Base-by-base conservation (phyloP, 331 rosid species). In the Phaseolus coccineus region DNA sequence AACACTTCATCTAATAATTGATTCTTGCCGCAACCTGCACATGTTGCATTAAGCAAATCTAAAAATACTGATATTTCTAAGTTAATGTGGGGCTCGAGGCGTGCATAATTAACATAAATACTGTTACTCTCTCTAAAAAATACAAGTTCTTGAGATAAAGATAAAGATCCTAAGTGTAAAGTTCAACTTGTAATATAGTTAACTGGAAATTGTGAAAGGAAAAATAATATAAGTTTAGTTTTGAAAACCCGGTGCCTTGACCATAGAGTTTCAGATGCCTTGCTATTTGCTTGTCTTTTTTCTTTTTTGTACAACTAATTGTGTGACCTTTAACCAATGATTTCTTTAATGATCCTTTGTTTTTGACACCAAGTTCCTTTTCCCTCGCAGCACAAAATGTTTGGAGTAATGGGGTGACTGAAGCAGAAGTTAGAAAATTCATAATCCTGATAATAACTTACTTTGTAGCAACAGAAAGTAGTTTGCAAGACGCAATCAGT, bases 141-240 rank as follows among this genome's bases (percentile, higher is more conserved):
- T 28, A 12, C 7, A 57, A 25, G 0, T 10, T 57, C 15, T 10
- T 57, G 8, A 25, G 8, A 56, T 24, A 15, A 57, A 57, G 27
- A 57, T 42, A 44, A 37, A 37, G 58, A 77, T 67, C 69, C 81
- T 66, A 35, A 35, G 27, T 27, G 48, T 51, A 19, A 7, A 74
- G 74, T 51, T 35, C 67, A 67, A 77, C 15, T 15, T 64, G 72
- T 33, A n/a, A 65, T 7, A 35, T 33, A 24, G 27, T 7, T 25
- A 50, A 46, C 2, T 28, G 44, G 15, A 27, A 28, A 14, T 28
- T 48, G 61, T 70, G 4, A 31, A 28, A 28, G 28, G 50, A 55
- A 22, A 56, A 2, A 56, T 24, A 56, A 56, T 5, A 9, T 3
- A 57, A 57, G 22, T 19, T 19, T 19, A 19, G 62, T 55, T 55